A percentile compares a stretch with the other conserved stretches of the same genome.
These are phyloP conservation scores for Aurantiochytrium sp. DNA, from an alignment of 108 stramenopile species.

Conservation along the genomic window DNA sequence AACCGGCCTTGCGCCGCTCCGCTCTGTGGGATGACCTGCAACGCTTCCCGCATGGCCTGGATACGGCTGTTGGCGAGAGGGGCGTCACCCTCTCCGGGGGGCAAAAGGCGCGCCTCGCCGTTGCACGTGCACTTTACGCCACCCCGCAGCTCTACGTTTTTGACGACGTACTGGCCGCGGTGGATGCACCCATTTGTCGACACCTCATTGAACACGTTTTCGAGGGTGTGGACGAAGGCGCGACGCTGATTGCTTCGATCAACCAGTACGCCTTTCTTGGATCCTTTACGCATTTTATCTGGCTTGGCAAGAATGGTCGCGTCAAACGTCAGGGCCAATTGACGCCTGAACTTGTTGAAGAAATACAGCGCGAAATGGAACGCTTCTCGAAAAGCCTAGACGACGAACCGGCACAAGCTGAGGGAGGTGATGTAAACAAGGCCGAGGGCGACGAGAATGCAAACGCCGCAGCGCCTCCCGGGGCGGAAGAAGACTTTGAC, in stretches of 20 bases:
- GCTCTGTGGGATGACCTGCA: slow-evolving; percentile 76
- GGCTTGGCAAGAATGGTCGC: neutral
- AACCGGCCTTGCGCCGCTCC: slow-evolving; percentile 63
- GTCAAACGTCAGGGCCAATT: neutral
- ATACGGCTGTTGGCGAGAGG: slow-evolving; percentile 85
- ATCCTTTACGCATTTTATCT: neutral
- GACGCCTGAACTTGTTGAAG: neutral
- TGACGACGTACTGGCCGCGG: slow-evolving; percentile 70
- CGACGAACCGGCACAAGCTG: neutral
- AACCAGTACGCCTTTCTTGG: neutral
- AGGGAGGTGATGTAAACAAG: no score
- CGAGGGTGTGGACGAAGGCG: neutral
- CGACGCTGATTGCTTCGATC: neutral
- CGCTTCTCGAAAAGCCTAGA: neutral
- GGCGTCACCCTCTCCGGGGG: slow-evolving; percentile 84
- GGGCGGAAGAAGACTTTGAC: neutral
- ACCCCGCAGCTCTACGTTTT: slow-evolving; percentile 65
- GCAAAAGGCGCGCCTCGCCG: slow-evolving; percentile 61
- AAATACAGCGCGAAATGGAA: neutral
- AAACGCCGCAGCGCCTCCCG: neutral
- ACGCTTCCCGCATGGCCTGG: slow-evolving; percentile 76
- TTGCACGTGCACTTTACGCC: slow-evolving; percentile 72
- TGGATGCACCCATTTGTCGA: slow-evolving; percentile 73
- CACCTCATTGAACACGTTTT: slow-evolving; percentile 55
- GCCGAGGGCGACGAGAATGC: no score